Conservation (phyloP, 768 basidiomycete species). For the Boletus speciosus region DNA sequence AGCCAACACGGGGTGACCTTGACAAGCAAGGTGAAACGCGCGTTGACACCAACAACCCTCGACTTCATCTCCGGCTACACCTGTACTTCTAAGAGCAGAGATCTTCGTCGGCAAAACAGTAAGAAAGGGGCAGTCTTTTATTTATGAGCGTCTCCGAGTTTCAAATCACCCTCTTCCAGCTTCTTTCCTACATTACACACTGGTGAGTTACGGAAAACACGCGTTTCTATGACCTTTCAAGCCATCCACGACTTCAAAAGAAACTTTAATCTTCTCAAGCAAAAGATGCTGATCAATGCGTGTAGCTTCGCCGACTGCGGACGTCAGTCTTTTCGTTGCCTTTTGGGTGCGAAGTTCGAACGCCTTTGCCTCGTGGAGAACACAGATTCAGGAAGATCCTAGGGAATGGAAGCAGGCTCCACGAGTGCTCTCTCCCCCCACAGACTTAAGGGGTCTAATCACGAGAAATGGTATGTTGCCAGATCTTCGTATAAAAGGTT, state of each 20-base stretch:
- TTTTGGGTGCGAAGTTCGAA: neutral
- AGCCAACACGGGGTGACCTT: too few species aligned
- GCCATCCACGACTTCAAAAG: too few species aligned
- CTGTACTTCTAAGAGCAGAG: neutral
- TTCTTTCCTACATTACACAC: neutral
- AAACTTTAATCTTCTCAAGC: neutral
- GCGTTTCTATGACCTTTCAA: neutral
- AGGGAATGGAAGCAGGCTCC: conserved; percentile 2
- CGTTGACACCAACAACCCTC: too few species aligned
- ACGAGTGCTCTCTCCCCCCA: neutral
- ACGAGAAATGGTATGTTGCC: neutral
- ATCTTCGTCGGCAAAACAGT: neutral
- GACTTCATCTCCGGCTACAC: neutral
- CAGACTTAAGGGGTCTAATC: neutral
- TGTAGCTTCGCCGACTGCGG: neutral
- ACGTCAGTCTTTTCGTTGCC: neutral
- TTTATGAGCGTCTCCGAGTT: neutral
- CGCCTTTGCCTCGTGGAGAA: neutral
- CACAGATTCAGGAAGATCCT: neutral
- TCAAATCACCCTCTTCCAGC: neutral
- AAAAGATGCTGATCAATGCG: neutral
- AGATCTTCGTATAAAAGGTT: neutral
- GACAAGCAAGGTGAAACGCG: too few species aligned
- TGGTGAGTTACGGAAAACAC: too few species aligned
- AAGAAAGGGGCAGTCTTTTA: neutral